phyloP scores from a whole-genome alignment of 1,139 yeast species.

The Saccharomyces uvarum region DNA sequence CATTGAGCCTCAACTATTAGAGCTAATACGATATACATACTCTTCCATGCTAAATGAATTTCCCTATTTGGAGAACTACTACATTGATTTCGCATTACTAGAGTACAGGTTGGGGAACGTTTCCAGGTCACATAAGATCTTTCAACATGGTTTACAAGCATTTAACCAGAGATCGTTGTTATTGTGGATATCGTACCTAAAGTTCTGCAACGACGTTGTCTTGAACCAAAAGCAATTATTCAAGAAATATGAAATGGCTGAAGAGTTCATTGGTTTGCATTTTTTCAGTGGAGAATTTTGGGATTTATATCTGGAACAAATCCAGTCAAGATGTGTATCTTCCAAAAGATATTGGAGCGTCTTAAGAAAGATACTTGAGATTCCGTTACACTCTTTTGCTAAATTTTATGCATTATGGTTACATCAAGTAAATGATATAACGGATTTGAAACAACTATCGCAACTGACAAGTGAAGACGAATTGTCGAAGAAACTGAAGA shows the following conservation, averaged over 20 bases:
- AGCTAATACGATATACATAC: constrained; percentile 39
- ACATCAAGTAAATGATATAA: constrained; percentile 32
- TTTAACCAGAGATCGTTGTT: constrained; percentile 42
- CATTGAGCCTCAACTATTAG: constrained; percentile 14
- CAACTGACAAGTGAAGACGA: constrained; percentile 27
- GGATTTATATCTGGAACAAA: constrained; percentile 57
- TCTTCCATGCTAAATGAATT: constrained; percentile 50
- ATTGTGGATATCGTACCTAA: constrained; percentile 66
- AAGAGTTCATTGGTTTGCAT: constrained; percentile 59
- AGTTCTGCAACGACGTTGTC: constrained; percentile 43
- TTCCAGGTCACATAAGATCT: constrained; percentile 43
- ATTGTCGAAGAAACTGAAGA: constrained; percentile 28
- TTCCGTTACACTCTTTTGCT: constrained; percentile 74
- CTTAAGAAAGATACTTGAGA: constrained; percentile 53
- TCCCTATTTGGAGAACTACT: constrained; percentile 70
- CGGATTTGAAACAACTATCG: constrained; percentile 29
- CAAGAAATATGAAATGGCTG: constrained; percentile 54
- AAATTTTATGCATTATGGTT: constrained; percentile 46
- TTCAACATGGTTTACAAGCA: constrained; percentile 42
- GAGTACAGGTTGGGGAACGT: constrained; percentile 57
- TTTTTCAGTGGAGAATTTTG: constrained; percentile 71
- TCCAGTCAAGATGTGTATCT: constrained; percentile 34
- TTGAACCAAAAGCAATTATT: constrained; percentile 32
- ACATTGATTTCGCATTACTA: constrained; percentile 67
- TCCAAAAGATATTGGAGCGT: constrained; percentile 40